Evolutionary conservation across 345 rosid species (phyloP).

Genomic region (Isatis tinctoria): DNA sequence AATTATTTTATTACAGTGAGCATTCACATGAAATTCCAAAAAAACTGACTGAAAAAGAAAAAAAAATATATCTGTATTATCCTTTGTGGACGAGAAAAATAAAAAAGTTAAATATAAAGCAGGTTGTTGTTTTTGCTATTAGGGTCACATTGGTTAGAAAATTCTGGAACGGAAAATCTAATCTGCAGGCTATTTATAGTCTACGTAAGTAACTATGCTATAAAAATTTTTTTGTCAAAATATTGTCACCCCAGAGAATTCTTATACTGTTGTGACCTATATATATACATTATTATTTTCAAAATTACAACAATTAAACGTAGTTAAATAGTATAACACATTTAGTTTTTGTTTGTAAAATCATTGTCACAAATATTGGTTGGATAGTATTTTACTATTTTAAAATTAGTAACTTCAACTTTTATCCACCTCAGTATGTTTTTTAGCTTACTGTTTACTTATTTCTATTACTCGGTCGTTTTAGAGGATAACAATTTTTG

Average conservation of each 20-base stretch:
- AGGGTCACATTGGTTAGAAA: constrained; percentile 22
- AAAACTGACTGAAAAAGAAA: background rate
- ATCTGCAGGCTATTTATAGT: constrained; percentile 17
- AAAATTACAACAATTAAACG: background rate
- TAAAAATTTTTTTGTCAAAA: background rate
- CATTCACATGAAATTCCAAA: background rate
- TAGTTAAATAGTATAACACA: background rate
- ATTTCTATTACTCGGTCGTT: background rate
- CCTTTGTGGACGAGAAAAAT: background rate
- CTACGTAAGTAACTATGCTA: background rate
- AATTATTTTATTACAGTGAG: constrained; percentile 7
- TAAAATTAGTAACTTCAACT: background rate
- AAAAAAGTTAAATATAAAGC: constrained; percentile 3
- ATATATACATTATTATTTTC: no score
- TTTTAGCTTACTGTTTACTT: background rate
- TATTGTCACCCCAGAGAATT: background rate
- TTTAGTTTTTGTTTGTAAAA: background rate
- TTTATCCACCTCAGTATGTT: background rate
- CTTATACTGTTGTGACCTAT: background rate
- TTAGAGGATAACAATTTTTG: background rate
- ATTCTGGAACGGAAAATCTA: constrained; percentile 21
- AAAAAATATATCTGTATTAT: background rate
- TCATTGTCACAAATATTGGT: background rate
- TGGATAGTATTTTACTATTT: background rate
- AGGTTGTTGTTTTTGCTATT: constrained; percentile 22